Conservation (phyloP, 768 basidiomycete genomes). For the Mycena vulgaris region DNA sequence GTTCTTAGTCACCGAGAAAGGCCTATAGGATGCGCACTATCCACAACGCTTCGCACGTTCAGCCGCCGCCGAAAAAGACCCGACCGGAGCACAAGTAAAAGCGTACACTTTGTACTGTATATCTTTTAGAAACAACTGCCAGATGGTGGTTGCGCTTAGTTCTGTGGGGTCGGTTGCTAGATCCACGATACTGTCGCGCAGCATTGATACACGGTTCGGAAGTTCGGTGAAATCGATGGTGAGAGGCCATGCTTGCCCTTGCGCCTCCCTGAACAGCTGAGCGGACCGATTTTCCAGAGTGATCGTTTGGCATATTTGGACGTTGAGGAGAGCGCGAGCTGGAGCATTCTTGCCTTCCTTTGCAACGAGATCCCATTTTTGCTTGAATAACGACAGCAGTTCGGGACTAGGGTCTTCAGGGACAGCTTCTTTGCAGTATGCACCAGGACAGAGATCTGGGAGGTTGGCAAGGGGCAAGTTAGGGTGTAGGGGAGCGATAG, state of each 20-base stretch:
- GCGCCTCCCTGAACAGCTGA: not conserved
- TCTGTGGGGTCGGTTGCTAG: not conserved
- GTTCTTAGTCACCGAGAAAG: not conserved
- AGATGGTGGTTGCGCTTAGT: not conserved
- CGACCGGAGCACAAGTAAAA: not conserved
- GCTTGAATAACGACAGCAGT: not conserved
- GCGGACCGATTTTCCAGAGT: not conserved
- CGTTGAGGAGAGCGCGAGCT: not conserved
- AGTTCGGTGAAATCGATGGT: not conserved
- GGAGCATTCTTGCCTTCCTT: not conserved
- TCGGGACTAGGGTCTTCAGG: not conserved
- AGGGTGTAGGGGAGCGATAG: no score
- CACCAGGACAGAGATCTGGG: not conserved
- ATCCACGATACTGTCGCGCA: not conserved
- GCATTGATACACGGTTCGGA: not conserved
- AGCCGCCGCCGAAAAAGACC: not conserved
- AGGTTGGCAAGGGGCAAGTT: not conserved
- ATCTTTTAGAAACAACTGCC: not conserved
- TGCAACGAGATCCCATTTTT: not conserved
- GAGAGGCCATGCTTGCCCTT: not conserved
- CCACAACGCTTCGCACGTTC: not conserved
- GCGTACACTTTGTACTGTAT: slow-evolving; percentile 3
- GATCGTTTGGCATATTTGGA: not conserved
- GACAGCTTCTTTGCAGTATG: not conserved
- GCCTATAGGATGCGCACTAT: not conserved